Evolutionary conservation across 176 grass and related monocot species (phyloP).

Genomic region (Bothriochloa decipiens): DNA sequence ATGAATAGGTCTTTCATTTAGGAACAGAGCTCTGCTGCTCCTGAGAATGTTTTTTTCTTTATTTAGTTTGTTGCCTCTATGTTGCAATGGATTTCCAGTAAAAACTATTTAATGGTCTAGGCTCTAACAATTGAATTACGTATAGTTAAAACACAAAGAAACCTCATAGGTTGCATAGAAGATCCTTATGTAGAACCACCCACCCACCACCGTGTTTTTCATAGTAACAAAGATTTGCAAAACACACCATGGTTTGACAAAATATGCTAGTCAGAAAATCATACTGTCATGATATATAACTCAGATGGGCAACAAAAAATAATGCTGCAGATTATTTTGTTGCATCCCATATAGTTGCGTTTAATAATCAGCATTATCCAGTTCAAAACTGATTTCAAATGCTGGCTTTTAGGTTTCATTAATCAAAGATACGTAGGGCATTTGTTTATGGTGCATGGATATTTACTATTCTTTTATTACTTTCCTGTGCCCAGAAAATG

Average conservation of each 20-base stretch:
- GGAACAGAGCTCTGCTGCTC: constrained; percentile 4
- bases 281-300: not conserved
- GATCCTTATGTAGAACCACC: constrained; percentile 10
- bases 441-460: constrained; percentile 15
- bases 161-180: constrained; percentile 1
- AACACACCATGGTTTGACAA: not conserved
- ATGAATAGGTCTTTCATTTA: not conserved
- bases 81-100: constrained; percentile 1
- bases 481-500: constrained; percentile 73
- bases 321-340: constrained; percentile 8
- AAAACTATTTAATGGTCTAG: not conserved
- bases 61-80: not conserved
- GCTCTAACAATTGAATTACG: not conserved
- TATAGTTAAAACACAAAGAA: not conserved
- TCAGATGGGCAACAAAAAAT: not conserved
- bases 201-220: not conserved
- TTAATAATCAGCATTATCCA: constrained; percentile 1
- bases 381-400: not conserved
- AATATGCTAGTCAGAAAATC: constrained; percentile 7
- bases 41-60: not conserved
- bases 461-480: constrained; percentile 13
- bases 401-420: not conserved
- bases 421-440: not conserved
- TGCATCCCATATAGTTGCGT: not conserved
- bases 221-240: not conserved